phyloP scores from a whole-genome alignment of 2,329 filamentous ascomycete species.

The Penicillium glabrum region DNA sequence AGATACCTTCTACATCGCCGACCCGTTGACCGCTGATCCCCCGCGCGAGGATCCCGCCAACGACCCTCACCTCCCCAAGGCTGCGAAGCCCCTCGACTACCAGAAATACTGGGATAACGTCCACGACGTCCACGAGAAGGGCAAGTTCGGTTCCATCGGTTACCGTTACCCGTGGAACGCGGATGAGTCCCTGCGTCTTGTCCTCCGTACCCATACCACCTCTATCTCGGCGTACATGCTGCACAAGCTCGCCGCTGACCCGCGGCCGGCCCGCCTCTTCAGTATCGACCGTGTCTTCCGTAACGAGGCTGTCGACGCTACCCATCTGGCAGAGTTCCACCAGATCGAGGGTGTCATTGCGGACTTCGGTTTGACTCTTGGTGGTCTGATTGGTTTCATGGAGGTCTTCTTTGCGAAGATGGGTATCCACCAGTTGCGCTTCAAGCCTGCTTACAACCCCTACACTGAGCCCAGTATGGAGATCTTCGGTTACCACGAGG shows the following conservation, averaged over 20 bases:
- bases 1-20: slow-evolving; percentile 97
- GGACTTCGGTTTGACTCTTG: slow-evolving; percentile 88
- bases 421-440: slow-evolving; percentile 82
- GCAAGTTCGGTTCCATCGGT: slow-evolving; percentile 91
- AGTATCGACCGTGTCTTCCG: slow-evolving; percentile 98
- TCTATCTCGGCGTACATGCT: slow-evolving; percentile 88
- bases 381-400: slow-evolving; percentile 92
- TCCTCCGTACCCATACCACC: slow-evolving; percentile 94
- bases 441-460: slow-evolving; percentile 96
- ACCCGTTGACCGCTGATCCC: slow-evolving; percentile 73
- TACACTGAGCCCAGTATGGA: slow-evolving; percentile 98
- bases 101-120: slow-evolving; percentile 87
- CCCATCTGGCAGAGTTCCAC: slow-evolving; percentile 96
- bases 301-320: slow-evolving; percentile 96
- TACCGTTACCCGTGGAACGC: slow-evolving; percentile 94
- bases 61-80: slow-evolving; percentile 38
- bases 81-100: slow-evolving; percentile 63
- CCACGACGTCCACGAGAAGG: slow-evolving; percentile 80
- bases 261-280: slow-evolving; percentile 91
- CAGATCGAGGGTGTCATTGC: slow-evolving; percentile 98
- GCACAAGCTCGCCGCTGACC: slow-evolving; percentile 80
- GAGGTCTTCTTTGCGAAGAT: slow-evolving; percentile 95
- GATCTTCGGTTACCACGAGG: slow-evolving; percentile 93
- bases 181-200: slow-evolving; percentile 81
- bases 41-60: slow-evolving; percentile 58